These are phyloP conservation scores for Phytophthora vignae DNA, from an alignment of 352 stramenopile species.

Conservation along the genomic window DNA sequence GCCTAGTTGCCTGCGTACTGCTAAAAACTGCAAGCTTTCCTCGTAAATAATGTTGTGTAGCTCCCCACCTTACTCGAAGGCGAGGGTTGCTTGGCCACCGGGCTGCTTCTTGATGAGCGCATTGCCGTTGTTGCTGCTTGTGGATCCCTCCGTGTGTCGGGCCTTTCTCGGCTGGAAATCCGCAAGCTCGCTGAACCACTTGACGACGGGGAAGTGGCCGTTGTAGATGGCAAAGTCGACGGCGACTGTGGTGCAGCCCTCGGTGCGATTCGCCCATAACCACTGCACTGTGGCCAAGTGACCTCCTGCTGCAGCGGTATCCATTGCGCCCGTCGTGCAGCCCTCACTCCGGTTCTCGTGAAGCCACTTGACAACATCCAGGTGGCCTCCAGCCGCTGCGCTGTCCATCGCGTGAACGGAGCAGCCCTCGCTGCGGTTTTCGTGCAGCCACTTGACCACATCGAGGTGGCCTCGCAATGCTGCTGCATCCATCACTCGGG, in stretches of 20 bases:
- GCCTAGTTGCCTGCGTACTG: not conserved
- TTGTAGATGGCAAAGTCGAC: slow-evolving; percentile 78
- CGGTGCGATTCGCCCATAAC: slow-evolving; percentile 58
- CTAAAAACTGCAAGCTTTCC: slow-evolving; percentile 10
- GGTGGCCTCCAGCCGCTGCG: slow-evolving; percentile 59
- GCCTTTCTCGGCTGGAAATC: slow-evolving; percentile 31
- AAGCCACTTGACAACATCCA: slow-evolving; percentile 65
- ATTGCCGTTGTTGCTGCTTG: slow-evolving; percentile 5
- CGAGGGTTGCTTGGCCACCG: slow-evolving; percentile 22
- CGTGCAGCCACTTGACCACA: slow-evolving; percentile 68
- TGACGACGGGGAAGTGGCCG: slow-evolving; percentile 66
- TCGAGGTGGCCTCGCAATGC: slow-evolving; percentile 63
- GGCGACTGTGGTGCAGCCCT: slow-evolving; percentile 74
- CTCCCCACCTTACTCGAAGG: slow-evolving; percentile 27
- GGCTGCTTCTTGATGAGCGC: slow-evolving; percentile 36
- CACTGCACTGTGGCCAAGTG: slow-evolving; percentile 64
- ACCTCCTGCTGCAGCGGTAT: slow-evolving; percentile 61
- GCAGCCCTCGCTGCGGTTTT: slow-evolving; percentile 64
- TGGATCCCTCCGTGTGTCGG: slow-evolving; percentile 18
- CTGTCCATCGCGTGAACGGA: slow-evolving; percentile 67
- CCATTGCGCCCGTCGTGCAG: slow-evolving; percentile 69
- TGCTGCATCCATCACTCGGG: slow-evolving; percentile 71
- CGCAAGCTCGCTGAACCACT: slow-evolving; percentile 55
- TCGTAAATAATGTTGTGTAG: slow-evolving; percentile 13
- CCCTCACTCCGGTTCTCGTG: slow-evolving; percentile 62